These are phyloP conservation scores for Thymus quinquecostatus DNA, from an alignment of 257 asterid species.

Conservation along the genomic window DNA sequence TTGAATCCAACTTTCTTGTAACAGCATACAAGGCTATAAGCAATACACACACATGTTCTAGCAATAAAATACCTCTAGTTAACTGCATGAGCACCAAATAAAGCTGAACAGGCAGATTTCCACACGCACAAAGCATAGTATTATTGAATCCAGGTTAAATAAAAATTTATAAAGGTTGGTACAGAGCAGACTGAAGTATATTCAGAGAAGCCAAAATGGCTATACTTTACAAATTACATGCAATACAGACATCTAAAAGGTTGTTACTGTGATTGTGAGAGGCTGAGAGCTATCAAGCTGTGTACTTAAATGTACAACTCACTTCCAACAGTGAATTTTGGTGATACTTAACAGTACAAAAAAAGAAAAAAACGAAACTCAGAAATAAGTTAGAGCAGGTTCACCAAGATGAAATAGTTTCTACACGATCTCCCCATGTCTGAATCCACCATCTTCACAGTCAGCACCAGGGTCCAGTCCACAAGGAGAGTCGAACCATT, in stretches of 20 bases:
- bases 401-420: slow-evolving; percentile 52
- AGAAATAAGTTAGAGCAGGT: slow-evolving; percentile 59
- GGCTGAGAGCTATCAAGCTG: slow-evolving; percentile 39
- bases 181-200: slow-evolving; percentile 38
- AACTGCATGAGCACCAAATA: slow-evolving; percentile 11
- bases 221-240: slow-evolving; percentile 50
- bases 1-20: slow-evolving; percentile 3
- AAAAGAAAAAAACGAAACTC: slow-evolving; percentile 35
- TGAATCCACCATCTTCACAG: slow-evolving; percentile 75
- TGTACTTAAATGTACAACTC: slow-evolving; percentile 48
- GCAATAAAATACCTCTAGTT: neutral
- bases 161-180: slow-evolving; percentile 26
- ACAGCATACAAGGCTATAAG: neutral
- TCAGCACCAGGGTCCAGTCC: slow-evolving; percentile 76
- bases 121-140: slow-evolving; percentile 28
- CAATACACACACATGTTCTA: slow-evolving; percentile 6
- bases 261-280: slow-evolving; percentile 38
- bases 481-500: slow-evolving; percentile 97
- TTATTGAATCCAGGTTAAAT: slow-evolving; percentile 30
- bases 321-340: slow-evolving; percentile 45
- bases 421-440: slow-evolving; percentile 80
- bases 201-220: slow-evolving; percentile 46
- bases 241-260: slow-evolving; percentile 37
- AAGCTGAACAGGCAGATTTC: slow-evolving; percentile 16
- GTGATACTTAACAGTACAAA: slow-evolving; percentile 25